Evolutionary conservation across 257 asterid species (phyloP).

Genomic region (Galeopsis tetrahit): DNA sequence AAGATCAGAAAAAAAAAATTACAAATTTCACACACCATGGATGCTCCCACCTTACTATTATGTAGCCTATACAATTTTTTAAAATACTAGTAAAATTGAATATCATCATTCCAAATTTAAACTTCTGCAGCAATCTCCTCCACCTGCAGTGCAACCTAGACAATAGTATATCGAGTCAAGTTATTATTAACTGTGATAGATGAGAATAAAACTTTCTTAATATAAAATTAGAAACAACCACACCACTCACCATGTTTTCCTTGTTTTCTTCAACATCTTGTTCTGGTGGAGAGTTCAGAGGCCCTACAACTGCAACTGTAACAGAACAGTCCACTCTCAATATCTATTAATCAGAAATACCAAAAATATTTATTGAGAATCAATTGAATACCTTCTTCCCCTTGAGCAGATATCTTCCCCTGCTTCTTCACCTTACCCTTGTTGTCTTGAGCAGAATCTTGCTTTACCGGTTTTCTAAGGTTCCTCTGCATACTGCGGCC

Average conservation of each 20-base stretch:
- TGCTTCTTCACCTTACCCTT: constrained; percentile 54
- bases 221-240: not conserved
- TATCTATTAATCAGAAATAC: not conserved
- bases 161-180: not conserved
- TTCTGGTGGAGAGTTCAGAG: constrained; percentile 45
- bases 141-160: constrained; percentile 50
- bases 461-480: constrained; percentile 55
- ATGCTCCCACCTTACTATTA: constrained; percentile 30
- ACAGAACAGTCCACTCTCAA: constrained; percentile 17
- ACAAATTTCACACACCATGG: constrained; percentile 44
- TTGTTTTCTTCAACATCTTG: constrained; percentile 69
- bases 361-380: not conserved
- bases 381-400: constrained; percentile 51
- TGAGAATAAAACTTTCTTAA: not conserved
- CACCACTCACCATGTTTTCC: constrained; percentile 71
- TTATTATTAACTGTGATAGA: not conserved
- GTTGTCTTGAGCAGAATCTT: constrained; percentile 45
- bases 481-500: constrained; percentile 52
- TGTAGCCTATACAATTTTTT: constrained; percentile 47
- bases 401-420: constrained; percentile 54
- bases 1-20: not conserved
- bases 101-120: constrained; percentile 37
- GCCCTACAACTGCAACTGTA: constrained; percentile 49
- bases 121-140: constrained; percentile 50
- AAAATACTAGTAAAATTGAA: constrained; percentile 7